Evolutionary conservation across 2,329 filamentous ascomycete species (phyloP), one percentile per base, ranked within the genome.

Genomic region (Periglandula ipomoeae): DNA sequence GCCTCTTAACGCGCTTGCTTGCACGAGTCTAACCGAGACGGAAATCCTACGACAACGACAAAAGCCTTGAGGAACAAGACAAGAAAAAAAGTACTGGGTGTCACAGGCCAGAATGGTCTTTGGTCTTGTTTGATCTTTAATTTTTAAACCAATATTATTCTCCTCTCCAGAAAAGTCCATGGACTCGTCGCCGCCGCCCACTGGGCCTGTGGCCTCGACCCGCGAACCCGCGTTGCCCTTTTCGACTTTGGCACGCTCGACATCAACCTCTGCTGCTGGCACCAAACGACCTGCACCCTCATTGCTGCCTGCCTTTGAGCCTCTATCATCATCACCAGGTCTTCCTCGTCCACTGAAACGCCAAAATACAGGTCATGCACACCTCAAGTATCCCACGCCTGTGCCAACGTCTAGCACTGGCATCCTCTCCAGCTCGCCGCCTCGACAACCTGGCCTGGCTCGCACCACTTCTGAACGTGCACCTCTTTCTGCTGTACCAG

Each of bases 321-420:
- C 82, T 46, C 71, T 87, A 50, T 85, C 85, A n/a, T 89, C 86
- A 20, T 89, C 87, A 11, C 85, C 86, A 2, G 78, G 72, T 48
- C 79, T 89, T 45, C 85, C 85, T 44, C 78, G 84, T 48, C 76
- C 84, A 6, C 63, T 70, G 44, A 90, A 89, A 70, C 81, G 85
- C 62, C 84, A 82, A 61, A 78, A 76, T 41, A 61, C 64, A 11
- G 66, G 65, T 37, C 62, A 69, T 48, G 70, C 61, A 49, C 74
- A 76, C 55, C 67, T 76, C 56, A 89, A 85, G 61, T 97, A 97
- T 70, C 93, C 93, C 38, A 97, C 93, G 3, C 93, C 93, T 1
- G 79, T 95, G 52, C 90, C 91, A 19, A 96, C 91, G 4, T 97
- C 93, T 3, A 95, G 89, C 56, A 95, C 91, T 41, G 88, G 87